Conservation (phyloP, 2,329 filamentous ascomycete species). For the Cercospora sp. region DNA sequence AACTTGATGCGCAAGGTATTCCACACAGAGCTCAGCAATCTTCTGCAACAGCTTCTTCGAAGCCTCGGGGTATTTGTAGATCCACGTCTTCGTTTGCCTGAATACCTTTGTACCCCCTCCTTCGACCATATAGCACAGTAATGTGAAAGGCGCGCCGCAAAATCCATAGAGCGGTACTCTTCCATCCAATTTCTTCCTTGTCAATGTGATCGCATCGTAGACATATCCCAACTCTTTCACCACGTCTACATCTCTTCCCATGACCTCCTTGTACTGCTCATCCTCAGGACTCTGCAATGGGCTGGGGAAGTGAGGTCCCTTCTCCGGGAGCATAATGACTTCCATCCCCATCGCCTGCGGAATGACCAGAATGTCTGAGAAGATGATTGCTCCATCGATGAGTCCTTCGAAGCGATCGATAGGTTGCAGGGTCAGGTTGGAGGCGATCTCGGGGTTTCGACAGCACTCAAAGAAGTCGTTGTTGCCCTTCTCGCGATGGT, state of each 20-base stretch:
- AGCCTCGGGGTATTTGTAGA: constrained; percentile 82
- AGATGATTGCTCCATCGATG: constrained; percentile 96
- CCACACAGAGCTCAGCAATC: constrained; percentile 91
- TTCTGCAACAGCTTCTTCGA: constrained; percentile 81
- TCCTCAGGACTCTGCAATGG: constrained; percentile 79
- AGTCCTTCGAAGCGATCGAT: constrained; percentile 88
- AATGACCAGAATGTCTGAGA: constrained; percentile 96
- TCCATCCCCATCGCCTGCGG: constrained; percentile 97
- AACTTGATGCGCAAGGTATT: constrained; percentile 90
- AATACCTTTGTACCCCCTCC: constrained; percentile 95
- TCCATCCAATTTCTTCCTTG: constrained; percentile 80
- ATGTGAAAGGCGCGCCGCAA: constrained; percentile 93
- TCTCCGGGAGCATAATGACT: constrained; percentile 98
- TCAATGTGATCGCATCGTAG: constrained; percentile 91
- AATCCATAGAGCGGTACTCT: constrained; percentile 93
- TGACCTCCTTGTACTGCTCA: constrained; percentile 75
- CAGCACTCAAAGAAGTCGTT: constrained; percentile 98
- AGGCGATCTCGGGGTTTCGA: constrained; percentile 87
- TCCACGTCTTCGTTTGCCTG: constrained; percentile 91
- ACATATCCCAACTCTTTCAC: constrained; percentile 86
- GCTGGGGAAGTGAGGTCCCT: constrained; percentile 89
- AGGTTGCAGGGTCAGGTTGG: constrained; percentile 89
- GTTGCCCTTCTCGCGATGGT: constrained; percentile 87
- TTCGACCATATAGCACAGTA: constrained; percentile 99
- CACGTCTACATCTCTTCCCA: constrained; percentile 79